These are phyloP conservation scores for Turnera subulata DNA, from an alignment of 345 rosid genomes.

Conservation along the genomic window DNA sequence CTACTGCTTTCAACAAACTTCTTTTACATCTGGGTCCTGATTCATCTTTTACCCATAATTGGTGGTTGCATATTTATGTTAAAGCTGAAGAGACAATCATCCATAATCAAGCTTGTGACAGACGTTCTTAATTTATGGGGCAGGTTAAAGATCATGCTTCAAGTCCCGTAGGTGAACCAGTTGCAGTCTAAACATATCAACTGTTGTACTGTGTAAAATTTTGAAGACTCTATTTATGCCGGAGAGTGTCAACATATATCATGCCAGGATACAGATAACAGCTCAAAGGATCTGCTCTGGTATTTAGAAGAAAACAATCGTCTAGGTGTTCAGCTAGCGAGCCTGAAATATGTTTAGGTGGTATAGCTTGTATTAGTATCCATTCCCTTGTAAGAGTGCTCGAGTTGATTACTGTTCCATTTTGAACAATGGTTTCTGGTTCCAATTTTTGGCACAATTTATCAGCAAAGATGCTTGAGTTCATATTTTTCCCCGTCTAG, in stretches of 20 bases:
- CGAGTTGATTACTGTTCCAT: background rate
- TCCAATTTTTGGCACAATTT: background rate
- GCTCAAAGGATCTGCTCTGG: background rate
- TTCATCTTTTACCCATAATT: constrained; percentile 4
- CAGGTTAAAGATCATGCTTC: constrained; percentile 51
- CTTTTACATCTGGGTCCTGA: constrained; percentile 3
- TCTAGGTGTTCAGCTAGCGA: background rate
- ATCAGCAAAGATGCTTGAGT: background rate
- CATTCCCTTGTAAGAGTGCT: background rate
- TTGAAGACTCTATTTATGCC: constrained; percentile 42
- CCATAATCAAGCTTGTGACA: constrained; percentile 26
- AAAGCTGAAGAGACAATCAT: constrained; percentile 20
- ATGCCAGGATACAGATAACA: background rate
- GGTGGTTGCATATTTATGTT: constrained; percentile 16
- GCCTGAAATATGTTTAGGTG: background rate
- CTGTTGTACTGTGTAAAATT: constrained; percentile 14
- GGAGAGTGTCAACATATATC: constrained; percentile 28
- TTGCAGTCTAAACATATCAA: constrained; percentile 44
- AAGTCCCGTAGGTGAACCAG: constrained; percentile 55
- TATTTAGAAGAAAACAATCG: constrained; percentile 7
- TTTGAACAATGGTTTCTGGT: constrained; percentile 1
- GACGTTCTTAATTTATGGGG: constrained; percentile 15
- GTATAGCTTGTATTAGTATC: background rate
- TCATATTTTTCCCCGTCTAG: background rate
- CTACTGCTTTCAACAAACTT: background rate